These are phyloP conservation scores for Trichosanthes cucumerina DNA, from an alignment of 306 rosid genomes.

Conservation along the genomic window DNA sequence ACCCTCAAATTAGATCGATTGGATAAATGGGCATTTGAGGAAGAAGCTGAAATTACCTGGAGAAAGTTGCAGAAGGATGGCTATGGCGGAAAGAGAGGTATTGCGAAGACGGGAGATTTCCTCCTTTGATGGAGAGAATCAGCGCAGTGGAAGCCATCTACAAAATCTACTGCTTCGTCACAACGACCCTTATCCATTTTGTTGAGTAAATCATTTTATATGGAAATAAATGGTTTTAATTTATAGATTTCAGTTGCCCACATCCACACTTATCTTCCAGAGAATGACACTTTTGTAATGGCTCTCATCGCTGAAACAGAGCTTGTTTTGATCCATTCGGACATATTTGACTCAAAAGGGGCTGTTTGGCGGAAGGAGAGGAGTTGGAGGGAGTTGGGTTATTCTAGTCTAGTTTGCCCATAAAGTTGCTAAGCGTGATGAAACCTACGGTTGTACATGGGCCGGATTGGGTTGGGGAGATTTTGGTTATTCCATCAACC, in stretches of 20 bases:
- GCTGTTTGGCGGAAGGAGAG: no score
- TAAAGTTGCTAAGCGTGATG: no score
- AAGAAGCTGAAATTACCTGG: slow-evolving; percentile 16
- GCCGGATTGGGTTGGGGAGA: no score
- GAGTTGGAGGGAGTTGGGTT: no score
- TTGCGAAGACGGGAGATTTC: slow-evolving; percentile 10
- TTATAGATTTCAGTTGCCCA: neutral
- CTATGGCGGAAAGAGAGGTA: slow-evolving; percentile 14
- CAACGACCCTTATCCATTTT: neutral
- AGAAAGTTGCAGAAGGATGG: slow-evolving; percentile 15
- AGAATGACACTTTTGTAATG: neutral
- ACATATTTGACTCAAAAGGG: neutral
- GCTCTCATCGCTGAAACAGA: neutral
- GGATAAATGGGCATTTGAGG: neutral
- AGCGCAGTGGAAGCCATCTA: slow-evolving; percentile 43
- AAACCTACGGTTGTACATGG: no score
- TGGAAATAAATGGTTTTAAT: neutral
- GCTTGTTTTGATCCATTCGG: neutral
- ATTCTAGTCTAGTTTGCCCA: no score
- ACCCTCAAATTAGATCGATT: neutral
- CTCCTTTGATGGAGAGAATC: slow-evolving; percentile 24
- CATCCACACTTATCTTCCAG: neutral
- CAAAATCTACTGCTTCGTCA: neutral
- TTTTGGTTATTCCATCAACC: no score
- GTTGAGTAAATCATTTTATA: neutral